Percentiles rank a stretch among this genome's conserved stretches.
Evolutionary conservation across 768 basidiomycete species (phyloP).

Genomic region (Mycena floridula): DNA sequence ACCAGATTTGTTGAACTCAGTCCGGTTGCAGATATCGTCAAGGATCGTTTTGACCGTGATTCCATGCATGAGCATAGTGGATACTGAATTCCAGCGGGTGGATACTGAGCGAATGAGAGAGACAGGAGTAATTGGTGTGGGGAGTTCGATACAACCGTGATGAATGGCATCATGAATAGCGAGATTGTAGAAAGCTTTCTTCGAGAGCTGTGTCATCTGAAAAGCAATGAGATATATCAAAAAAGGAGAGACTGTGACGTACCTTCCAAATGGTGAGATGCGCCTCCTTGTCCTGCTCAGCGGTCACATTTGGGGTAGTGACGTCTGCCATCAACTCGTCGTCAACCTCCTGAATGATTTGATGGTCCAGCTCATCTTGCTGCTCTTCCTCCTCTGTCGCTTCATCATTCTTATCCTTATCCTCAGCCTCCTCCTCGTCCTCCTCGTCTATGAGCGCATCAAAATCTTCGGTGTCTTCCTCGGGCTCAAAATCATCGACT

Average conservation of each 20-base stretch:
- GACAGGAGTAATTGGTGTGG: background rate
- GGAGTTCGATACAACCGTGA: background rate
- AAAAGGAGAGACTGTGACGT: slow-evolving; percentile 1
- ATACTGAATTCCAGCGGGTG: slow-evolving; percentile 12
- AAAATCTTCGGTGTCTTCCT: slow-evolving; percentile 6
- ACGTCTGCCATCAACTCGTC: slow-evolving; percentile 1
- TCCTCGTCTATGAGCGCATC: slow-evolving; percentile 4
- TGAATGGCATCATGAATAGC: background rate
- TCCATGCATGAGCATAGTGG: slow-evolving; percentile 7
- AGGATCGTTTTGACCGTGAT: slow-evolving; percentile 11
- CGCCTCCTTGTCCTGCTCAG: slow-evolving; percentile 2
- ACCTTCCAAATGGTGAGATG: slow-evolving; percentile 8
- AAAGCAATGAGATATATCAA: background rate
- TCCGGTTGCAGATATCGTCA: slow-evolving; percentile 13
- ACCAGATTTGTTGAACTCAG: no score
- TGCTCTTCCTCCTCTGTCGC: background rate
- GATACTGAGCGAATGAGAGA: slow-evolving; percentile 3
- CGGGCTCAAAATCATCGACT: slow-evolving; percentile 16
- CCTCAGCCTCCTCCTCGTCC: slow-evolving; percentile 12
- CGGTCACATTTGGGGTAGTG: background rate
- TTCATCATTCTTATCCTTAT: slow-evolving; percentile 12
- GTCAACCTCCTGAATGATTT: slow-evolving; percentile 6
- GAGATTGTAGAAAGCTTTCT: background rate
- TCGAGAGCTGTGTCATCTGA: background rate
- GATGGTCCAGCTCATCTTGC: background rate